Percentiles rank a stretch among this genome's conserved stretches.
Conservation (phyloP, 75 land plant species). For the Sequoia sempervirens region DNA sequence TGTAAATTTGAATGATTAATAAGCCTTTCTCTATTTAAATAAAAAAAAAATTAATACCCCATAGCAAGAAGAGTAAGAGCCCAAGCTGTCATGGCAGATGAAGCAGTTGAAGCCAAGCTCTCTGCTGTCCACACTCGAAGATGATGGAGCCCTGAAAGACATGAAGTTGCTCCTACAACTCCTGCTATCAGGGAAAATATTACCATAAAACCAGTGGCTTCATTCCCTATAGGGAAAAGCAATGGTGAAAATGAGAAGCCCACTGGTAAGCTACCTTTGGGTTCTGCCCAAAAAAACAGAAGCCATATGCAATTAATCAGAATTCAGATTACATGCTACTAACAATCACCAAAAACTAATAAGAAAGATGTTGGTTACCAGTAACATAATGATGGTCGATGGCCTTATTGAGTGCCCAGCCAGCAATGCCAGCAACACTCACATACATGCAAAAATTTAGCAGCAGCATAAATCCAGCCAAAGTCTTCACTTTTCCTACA, state of each 20-base stretch:
- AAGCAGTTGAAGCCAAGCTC: too few species aligned
- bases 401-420: too few species aligned
- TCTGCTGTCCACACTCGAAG: too few species aligned
- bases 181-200: constrained; percentile 65
- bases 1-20: too few species aligned
- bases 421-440: too few species aligned
- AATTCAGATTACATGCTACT: too few species aligned
- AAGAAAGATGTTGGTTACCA: constrained; percentile 15
- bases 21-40: not conserved
- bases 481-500: constrained; percentile 20
- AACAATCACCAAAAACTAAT: not conserved
- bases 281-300: not conserved
- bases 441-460: constrained; percentile 26
- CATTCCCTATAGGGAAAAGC: too few species aligned
- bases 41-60: constrained; percentile 24
- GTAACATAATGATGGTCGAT: constrained; percentile 23
- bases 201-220: constrained; percentile 3
- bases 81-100: too few species aligned
- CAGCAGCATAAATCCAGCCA: constrained; percentile 38
- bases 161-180: constrained; percentile 63
- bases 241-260: too few species aligned
- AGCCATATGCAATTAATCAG: constrained; percentile 3
- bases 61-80: too few species aligned
- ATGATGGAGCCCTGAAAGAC: constrained; percentile 3
- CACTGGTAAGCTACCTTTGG: too few species aligned